These are phyloP conservation scores for Inga leiocalycina DNA, from an alignment of 306 rosid species.

Conservation along the genomic window DNA sequence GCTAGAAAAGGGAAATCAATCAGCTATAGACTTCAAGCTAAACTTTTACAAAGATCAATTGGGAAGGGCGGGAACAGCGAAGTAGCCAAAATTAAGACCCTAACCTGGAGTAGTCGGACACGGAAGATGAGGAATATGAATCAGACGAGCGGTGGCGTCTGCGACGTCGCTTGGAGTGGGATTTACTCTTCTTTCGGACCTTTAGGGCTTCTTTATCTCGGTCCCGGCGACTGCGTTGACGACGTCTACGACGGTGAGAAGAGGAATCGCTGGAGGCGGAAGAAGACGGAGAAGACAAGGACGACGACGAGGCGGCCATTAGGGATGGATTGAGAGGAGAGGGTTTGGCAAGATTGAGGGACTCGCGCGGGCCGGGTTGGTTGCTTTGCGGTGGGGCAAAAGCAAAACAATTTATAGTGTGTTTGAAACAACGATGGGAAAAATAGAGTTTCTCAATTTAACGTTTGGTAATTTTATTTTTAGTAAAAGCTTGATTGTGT, in stretches of 20 bases:
- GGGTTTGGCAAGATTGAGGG: slow-evolving; percentile 41
- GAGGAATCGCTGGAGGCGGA: slow-evolving; percentile 41
- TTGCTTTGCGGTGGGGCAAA: neutral
- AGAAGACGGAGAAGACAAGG: slow-evolving; percentile 34
- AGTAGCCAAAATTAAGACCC: neutral
- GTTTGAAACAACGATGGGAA: too few species aligned
- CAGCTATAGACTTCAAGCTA: neutral
- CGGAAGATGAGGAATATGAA: slow-evolving; percentile 56
- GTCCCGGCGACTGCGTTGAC: slow-evolving; percentile 54
- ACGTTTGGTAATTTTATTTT: too few species aligned
- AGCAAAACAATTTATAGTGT: neutral
- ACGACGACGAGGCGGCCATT: slow-evolving; percentile 81
- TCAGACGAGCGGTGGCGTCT: slow-evolving; percentile 62
- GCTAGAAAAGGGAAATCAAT: neutral
- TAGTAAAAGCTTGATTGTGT: too few species aligned
- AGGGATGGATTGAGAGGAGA: slow-evolving; percentile 6
- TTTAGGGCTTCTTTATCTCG: slow-evolving; percentile 63
- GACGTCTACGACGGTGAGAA: slow-evolving; percentile 56
- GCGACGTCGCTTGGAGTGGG: slow-evolving; percentile 79
- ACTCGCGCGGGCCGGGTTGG: neutral
- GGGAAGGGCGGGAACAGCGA: neutral
- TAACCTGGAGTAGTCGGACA: slow-evolving; percentile 68
- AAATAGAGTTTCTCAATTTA: too few species aligned
- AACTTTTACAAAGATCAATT: neutral
- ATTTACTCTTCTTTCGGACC: slow-evolving; percentile 68